A percentile compares a stretch with the other conserved stretches of the same genome.
Evolutionary conservation across 2,329 filamentous ascomycete genomes (phyloP).

Genomic region (Myriosclerotinia curreyana): DNA sequence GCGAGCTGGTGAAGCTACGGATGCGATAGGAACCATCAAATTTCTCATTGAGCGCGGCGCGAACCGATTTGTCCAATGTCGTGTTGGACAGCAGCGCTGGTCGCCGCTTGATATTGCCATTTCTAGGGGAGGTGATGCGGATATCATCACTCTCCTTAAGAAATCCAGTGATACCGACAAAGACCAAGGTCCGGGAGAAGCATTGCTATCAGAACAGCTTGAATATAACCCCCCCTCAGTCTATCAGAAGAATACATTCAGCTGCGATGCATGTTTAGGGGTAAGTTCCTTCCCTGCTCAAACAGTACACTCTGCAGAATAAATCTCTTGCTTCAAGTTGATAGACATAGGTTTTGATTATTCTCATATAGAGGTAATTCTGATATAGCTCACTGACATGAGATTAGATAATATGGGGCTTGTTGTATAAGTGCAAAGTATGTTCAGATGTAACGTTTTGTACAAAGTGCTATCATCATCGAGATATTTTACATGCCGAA

Average conservation of each 20-base stretch:
- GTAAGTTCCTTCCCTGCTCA: not conserved
- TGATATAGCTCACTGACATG: not conserved
- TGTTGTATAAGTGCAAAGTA: not conserved
- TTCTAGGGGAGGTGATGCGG: not conserved
- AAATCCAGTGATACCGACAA: not conserved
- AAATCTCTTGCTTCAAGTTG: not conserved
- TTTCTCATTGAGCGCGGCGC: not conserved
- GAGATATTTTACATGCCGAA: not conserved
- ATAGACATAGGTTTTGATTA: not conserved
- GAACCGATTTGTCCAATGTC: not conserved
- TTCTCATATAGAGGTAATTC: not conserved
- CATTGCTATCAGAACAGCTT: not conserved
- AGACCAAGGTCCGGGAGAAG: too few relatives aligned
- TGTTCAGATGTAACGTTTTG: not conserved
- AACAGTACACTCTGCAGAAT: too few relatives aligned
- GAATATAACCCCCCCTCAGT: not conserved
- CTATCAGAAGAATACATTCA: not conserved
- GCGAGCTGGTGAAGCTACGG: not conserved
- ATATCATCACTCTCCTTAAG: not conserved
- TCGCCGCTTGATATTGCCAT: not conserved
- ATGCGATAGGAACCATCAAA: not conserved
- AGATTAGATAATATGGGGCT: not conserved
- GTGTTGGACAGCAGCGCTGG: not conserved
- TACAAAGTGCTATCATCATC: not conserved
- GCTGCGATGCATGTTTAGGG: not conserved